phyloP scores from a whole-genome alignment of 495 filamentous ascomycete genomes.

The Podospora sp. region DNA sequence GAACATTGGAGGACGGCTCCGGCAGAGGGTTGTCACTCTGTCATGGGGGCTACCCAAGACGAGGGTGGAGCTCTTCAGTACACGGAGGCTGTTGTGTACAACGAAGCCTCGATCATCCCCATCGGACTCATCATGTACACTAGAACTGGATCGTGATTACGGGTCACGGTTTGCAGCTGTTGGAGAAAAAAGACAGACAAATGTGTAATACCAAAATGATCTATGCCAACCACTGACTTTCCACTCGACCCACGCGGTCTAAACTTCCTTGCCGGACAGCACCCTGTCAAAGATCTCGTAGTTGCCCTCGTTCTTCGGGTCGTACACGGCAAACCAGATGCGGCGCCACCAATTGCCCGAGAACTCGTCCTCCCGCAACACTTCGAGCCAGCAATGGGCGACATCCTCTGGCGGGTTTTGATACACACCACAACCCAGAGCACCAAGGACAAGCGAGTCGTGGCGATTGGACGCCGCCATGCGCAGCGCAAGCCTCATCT shows the following conservation, averaged over 20 bases:
- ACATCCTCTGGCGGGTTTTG: slow-evolving; percentile 59
- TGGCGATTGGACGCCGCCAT: slow-evolving; percentile 56
- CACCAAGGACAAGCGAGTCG: slow-evolving; percentile 59
- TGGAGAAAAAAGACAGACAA: too few relatives aligned
- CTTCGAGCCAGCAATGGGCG: slow-evolving; percentile 57
- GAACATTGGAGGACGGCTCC: neutral
- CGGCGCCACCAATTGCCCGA: slow-evolving; percentile 56
- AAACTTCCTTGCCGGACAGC: slow-evolving; percentile 47
- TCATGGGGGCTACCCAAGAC: neutral
- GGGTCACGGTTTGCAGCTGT: too few relatives aligned
- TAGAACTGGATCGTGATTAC: too few relatives aligned
- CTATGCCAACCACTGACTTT: too few relatives aligned
- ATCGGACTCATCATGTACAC: neutral
- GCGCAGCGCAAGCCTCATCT: slow-evolving; percentile 60
- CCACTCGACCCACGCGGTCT: too few relatives aligned
- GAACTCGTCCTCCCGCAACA: slow-evolving; percentile 63
- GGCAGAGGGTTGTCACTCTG: neutral
- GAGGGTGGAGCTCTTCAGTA: neutral
- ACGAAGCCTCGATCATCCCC: neutral
- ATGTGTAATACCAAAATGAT: too few relatives aligned
- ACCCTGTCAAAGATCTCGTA: slow-evolving; percentile 52
- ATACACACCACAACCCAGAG: slow-evolving; percentile 67
- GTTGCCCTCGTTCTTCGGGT: slow-evolving; percentile 45
- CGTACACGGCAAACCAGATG: slow-evolving; percentile 53
- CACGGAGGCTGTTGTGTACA: slow-evolving; percentile 32